phyloP scores from a whole-genome alignment of 2,329 filamentous ascomycete genomes.

The Zopfia rhizophila region DNA sequence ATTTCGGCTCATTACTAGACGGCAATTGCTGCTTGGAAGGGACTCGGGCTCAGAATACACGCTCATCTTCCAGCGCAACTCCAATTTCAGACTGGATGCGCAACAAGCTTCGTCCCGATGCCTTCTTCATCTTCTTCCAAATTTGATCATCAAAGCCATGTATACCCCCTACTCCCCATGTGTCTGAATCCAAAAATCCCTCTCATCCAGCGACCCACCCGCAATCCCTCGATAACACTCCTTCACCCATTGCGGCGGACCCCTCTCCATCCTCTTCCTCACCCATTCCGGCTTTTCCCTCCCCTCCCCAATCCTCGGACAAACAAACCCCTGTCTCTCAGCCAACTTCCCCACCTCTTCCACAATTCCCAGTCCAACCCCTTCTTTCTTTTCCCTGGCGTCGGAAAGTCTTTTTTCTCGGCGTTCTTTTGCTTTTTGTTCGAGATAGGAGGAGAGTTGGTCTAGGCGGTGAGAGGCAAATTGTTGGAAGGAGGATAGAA shows the following conservation, averaged over 20 bases:
- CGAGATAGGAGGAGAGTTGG: conserved; percentile 35
- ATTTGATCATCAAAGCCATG: no score
- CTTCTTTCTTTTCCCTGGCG: background rate
- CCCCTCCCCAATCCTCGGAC: conserved; percentile 28
- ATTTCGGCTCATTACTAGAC: no score
- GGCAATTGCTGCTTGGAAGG: no score
- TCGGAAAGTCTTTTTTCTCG: background rate
- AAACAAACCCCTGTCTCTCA: conserved; percentile 30
- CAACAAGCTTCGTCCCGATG: no score
- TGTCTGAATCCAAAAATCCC: conserved; percentile 40
- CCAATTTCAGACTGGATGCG: no score
- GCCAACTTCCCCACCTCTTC: conserved; percentile 36
- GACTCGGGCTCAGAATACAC: no score
- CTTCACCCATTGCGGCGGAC: conserved; percentile 37
- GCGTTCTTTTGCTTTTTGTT: conserved; percentile 32
- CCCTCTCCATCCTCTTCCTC: conserved; percentile 6
- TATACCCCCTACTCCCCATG: no score
- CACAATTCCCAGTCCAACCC: conserved; percentile 21
- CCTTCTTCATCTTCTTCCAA: no score
- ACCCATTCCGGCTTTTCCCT: conserved; percentile 6
- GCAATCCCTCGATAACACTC: conserved; percentile 39
- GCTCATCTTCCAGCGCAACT: no score
- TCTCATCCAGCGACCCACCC: conserved; percentile 37
- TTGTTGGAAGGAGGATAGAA: conserved; percentile 34
- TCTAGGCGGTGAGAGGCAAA: conserved; percentile 36